These are phyloP conservation scores for Cryptosporidium canis DNA, from an alignment of 169 alveolate genomes.

Conservation along the genomic window DNA sequence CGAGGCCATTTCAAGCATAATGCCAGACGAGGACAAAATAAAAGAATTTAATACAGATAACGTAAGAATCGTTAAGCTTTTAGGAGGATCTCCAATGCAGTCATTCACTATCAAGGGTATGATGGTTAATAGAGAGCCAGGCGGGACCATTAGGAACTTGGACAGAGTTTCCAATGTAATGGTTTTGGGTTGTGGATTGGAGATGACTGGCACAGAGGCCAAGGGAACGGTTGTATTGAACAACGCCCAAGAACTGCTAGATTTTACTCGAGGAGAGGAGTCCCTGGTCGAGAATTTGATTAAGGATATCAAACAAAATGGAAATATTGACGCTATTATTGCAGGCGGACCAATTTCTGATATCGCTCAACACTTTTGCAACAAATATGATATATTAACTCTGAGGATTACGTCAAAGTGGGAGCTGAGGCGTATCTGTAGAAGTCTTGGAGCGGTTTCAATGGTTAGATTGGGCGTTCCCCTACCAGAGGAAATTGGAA, in stretches of 20 bases:
- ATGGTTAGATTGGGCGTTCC: conserved; percentile 93
- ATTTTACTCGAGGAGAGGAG: conserved; percentile 93
- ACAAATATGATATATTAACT: conserved; percentile 94
- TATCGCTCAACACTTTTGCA: conserved; percentile 96
- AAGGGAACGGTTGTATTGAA: conserved; percentile 97
- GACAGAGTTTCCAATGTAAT: conserved; percentile 92
- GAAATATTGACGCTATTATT: conserved; percentile 91
- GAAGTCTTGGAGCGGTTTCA: conserved; percentile 94
- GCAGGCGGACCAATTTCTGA: conserved; percentile 96
- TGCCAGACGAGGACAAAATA: conserved; percentile 87
- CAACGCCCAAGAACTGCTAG: conserved; percentile 94
- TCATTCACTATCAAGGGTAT: conserved; percentile 92
- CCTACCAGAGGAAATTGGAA: conserved; percentile 96
- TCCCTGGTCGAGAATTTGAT: conserved; percentile 88
- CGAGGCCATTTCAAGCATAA: conserved; percentile 89
- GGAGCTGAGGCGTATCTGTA: conserved; percentile 95
- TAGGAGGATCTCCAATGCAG: conserved; percentile 93
- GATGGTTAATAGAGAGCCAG: conserved; percentile 90
- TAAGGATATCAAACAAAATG: conserved; percentile 86
- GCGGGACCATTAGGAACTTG: conserved; percentile 92
- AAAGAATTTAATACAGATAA: conserved; percentile 94
- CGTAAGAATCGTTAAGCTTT: conserved; percentile 96
- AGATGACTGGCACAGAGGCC: conserved; percentile 93
- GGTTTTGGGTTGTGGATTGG: conserved; percentile 96
- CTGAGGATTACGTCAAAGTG: conserved; percentile 91